phyloP scores from a whole-genome alignment of 352 stramenopile genomes.

The Phytophthora pisi region DNA sequence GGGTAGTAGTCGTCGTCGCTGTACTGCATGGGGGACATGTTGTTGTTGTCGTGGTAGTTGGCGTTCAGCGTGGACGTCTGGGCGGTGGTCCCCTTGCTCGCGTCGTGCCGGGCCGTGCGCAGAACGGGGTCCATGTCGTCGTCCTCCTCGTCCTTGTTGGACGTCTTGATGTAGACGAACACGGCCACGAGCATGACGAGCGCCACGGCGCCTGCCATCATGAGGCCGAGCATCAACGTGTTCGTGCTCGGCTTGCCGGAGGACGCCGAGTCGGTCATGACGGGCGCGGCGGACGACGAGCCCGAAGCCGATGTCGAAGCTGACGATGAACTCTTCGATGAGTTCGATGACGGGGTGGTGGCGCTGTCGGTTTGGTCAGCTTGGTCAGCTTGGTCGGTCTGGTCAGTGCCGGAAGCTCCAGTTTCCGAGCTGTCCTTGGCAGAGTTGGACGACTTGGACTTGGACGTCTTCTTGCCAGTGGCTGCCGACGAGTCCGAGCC shows the following conservation, averaged over 20 bases:
- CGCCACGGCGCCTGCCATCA: conserved; percentile 51
- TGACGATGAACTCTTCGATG: conserved; percentile 19
- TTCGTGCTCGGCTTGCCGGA: conserved; percentile 20
- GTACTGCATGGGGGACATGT: conserved; percentile 39
- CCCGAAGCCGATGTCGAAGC: conserved; percentile 15
- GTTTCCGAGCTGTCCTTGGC: conserved; percentile 10
- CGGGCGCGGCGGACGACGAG: conserved; percentile 18
- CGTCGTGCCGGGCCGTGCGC: conserved; percentile 14
- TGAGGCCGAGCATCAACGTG: conserved; percentile 47
- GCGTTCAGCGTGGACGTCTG: conserved; percentile 38
- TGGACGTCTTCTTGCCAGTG: conserved; percentile 4
- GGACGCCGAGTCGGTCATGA: conserved; percentile 41
- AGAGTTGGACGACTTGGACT: not conserved
- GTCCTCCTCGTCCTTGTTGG: conserved; percentile 41
- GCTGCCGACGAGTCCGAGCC: conserved; percentile 15
- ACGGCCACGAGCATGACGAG: conserved; percentile 49
- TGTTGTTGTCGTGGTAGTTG: conserved; percentile 41
- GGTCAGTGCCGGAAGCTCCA: not conserved
- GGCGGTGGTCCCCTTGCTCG: conserved; percentile 9
- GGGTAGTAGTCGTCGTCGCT: conserved; percentile 23
- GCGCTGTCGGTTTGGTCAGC: not conserved
- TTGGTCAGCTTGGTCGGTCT: not conserved
- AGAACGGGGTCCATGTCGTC: conserved; percentile 40
- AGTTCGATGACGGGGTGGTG: conserved; percentile 9
- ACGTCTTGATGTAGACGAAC: conserved; percentile 61